phyloP scores from a whole-genome alignment of 2,329 filamentous ascomycete genomes.

The Arthrobotrys conoides region DNA sequence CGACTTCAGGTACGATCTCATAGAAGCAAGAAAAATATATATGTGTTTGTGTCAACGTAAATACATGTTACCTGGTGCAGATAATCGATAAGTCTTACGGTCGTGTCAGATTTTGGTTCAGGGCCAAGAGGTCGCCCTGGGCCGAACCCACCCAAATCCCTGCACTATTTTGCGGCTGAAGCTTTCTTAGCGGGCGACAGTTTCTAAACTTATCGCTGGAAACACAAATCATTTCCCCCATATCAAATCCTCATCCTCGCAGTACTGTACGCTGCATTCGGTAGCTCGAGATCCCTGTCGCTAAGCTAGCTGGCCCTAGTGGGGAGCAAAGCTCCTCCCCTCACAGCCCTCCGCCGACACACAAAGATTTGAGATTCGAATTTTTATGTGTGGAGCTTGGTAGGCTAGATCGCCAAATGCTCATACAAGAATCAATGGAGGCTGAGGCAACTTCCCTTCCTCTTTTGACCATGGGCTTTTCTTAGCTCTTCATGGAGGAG shows the following conservation, averaged over 20 bases:
- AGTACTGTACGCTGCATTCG: constrained; percentile 57
- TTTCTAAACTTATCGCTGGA: constrained; percentile 61
- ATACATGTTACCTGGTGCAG: constrained; percentile 18
- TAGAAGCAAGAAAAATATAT: constrained; percentile 1
- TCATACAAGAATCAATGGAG: constrained; percentile 48
- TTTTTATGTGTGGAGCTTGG: constrained; percentile 52
- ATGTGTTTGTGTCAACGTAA: constrained; percentile 9
- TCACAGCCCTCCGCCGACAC: constrained; percentile 61
- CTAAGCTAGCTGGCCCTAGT: constrained; percentile 53
- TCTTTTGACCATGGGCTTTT: constrained; percentile 59
- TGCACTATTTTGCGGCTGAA: constrained; percentile 60
- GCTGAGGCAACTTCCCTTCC: constrained; percentile 54
- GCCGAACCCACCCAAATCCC: constrained; percentile 37
- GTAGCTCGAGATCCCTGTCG: constrained; percentile 54
- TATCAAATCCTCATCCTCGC: constrained; percentile 60
- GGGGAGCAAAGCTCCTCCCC: constrained; percentile 42
- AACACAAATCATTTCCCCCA: constrained; percentile 60
- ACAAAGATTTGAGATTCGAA: constrained; percentile 61
- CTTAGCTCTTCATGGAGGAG: constrained; percentile 44
- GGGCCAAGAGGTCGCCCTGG: constrained; percentile 56
- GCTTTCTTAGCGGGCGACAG: constrained; percentile 52
- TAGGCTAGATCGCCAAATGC: constrained; percentile 40
- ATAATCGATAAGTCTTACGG: constrained; percentile 57
- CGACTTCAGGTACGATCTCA: background rate
- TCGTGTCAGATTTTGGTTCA: constrained; percentile 60